Conservation (phyloP, 2,329 filamentous ascomycete species). For the Talaromyces sp. region DNA sequence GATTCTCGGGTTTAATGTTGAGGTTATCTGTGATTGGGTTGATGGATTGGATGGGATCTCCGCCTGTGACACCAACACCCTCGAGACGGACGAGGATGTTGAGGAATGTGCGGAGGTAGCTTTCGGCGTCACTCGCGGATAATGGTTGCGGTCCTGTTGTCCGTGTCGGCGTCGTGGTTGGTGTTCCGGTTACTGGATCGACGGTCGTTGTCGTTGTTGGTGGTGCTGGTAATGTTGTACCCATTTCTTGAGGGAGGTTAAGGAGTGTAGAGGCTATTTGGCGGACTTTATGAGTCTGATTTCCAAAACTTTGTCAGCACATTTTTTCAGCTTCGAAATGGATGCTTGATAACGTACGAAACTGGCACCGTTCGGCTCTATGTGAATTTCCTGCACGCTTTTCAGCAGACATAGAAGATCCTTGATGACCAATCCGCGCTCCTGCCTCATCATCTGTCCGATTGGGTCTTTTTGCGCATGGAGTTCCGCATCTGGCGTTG, state of each 20-base stretch:
- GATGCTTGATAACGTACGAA: constrained; percentile 50
- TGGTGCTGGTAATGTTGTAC: background rate
- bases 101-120: constrained; percentile 66
- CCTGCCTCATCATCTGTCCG: constrained; percentile 62
- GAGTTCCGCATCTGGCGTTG: constrained; percentile 26
- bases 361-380: constrained; percentile 66
- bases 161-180: background rate
- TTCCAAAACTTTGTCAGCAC: background rate
- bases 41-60: background rate
- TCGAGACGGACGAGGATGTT: constrained; percentile 71
- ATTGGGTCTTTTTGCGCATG: constrained; percentile 46
- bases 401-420: constrained; percentile 69
- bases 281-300: constrained; percentile 72
- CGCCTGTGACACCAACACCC: constrained; percentile 45
- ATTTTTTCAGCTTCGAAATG: too few species aligned
- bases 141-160: constrained; percentile 27
- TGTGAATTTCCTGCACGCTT: constrained; percentile 75
- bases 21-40: background rate
- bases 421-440: constrained; percentile 76
- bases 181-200: background rate
- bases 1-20: background rate
- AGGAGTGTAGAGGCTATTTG: constrained; percentile 77
- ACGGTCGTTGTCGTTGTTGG: background rate
- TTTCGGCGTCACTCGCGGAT: constrained; percentile 55
- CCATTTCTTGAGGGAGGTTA: constrained; percentile 50